Conservation (phyloP, 1,139 yeast species). For the Yamadazyma dendronema region DNA sequence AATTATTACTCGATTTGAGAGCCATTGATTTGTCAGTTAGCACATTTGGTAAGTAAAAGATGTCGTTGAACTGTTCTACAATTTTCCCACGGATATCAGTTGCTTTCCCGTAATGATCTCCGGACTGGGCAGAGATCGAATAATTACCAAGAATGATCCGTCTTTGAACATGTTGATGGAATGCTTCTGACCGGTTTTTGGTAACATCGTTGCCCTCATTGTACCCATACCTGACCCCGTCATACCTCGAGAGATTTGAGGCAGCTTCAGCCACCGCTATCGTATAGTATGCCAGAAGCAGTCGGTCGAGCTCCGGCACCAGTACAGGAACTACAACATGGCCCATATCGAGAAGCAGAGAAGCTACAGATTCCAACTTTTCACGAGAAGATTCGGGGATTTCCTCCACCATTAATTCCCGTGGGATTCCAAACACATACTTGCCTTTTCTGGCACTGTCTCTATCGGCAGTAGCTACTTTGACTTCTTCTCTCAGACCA, state of each 20-base stretch:
- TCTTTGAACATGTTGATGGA: constrained; percentile 81
- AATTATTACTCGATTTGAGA: constrained; percentile 23
- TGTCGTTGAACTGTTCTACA: constrained; percentile 60
- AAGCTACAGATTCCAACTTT: constrained; percentile 48
- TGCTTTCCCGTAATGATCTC: constrained; percentile 81
- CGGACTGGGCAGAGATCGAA: constrained; percentile 71
- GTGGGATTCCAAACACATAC: constrained; percentile 64
- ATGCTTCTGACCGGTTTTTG: constrained; percentile 59
- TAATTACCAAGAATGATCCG: constrained; percentile 85
- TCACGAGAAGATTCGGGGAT: constrained; percentile 45
- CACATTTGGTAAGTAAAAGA: constrained; percentile 56
- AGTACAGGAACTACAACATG: constrained; percentile 63
- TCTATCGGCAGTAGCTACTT: constrained; percentile 4
- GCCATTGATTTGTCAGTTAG: constrained; percentile 19
- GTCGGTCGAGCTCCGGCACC: constrained; percentile 62
- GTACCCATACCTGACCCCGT: constrained; percentile 83
- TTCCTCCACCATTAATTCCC: constrained; percentile 61
- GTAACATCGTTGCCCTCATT: constrained; percentile 38
- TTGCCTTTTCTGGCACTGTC: constrained; percentile 10
- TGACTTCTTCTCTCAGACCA: constrained; percentile 29
- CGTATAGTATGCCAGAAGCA: constrained; percentile 84
- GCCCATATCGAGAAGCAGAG: constrained; percentile 43
- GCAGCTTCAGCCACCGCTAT: constrained; percentile 93
- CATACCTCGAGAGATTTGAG: constrained; percentile 85
- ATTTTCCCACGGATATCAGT: constrained; percentile 61